Evolutionary conservation across 1,139 yeast genomes (phyloP).

Genomic region (Hemisphaericaspora xylanilytica): DNA sequence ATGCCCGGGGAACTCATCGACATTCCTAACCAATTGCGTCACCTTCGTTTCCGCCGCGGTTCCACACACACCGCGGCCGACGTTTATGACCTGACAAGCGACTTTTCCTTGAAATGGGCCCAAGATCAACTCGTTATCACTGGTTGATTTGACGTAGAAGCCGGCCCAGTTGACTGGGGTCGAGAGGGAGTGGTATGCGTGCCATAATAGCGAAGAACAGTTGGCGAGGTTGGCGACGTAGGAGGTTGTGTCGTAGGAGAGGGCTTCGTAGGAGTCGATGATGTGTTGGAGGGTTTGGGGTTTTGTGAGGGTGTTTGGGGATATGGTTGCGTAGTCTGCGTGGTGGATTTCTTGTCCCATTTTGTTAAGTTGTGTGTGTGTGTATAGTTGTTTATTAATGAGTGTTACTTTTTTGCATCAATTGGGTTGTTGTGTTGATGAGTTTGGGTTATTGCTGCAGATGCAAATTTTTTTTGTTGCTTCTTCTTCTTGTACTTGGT

Average conservation of each 20-base stretch:
- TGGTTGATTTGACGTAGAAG: slow-evolving; percentile 53
- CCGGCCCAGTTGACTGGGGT: slow-evolving; percentile 88
- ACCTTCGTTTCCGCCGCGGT: slow-evolving; percentile 56
- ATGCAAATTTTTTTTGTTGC: no score
- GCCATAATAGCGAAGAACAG: slow-evolving; percentile 83
- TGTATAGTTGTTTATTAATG: background rate
- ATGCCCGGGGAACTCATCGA: slow-evolving; percentile 80
- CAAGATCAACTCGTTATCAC: slow-evolving; percentile 53
- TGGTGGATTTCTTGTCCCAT: slow-evolving; percentile 34
- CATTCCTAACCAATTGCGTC: slow-evolving; percentile 78
- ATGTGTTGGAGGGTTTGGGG: slow-evolving; percentile 60
- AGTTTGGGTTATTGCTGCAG: no score
- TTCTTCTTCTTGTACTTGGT: no score
- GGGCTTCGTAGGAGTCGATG: slow-evolving; percentile 61
- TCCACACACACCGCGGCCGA: slow-evolving; percentile 93
- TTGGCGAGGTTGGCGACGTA: slow-evolving; percentile 92
- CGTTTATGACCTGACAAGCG: slow-evolving; percentile 78
- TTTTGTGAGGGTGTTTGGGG: slow-evolving; percentile 31
- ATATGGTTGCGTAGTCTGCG: slow-evolving; percentile 63
- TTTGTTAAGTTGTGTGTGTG: slow-evolving; percentile 1
- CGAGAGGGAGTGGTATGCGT: slow-evolving; percentile 66
- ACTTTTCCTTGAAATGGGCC: slow-evolving; percentile 98
- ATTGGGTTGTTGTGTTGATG: no score
- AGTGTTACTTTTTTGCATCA: no score
- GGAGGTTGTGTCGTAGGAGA: slow-evolving; percentile 59